Conservation (phyloP, 768 basidiomycete genomes). For the Galerina sulciceps region DNA sequence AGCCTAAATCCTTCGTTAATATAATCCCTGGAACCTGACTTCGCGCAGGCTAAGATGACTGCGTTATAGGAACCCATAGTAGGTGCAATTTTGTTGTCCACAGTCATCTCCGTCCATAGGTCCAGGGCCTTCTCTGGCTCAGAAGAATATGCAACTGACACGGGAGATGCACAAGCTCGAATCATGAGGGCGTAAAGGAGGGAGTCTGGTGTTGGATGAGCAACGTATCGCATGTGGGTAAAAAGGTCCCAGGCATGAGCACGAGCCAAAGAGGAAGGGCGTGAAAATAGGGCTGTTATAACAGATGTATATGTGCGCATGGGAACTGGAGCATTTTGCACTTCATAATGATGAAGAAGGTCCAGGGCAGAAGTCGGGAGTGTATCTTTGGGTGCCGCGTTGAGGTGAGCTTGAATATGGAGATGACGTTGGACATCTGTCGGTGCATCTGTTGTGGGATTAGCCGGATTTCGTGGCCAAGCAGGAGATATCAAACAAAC, state of each 20-base stretch:
- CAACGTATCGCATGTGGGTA: conserved; percentile 94
- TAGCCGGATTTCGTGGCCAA: neutral
- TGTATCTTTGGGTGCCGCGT: conserved; percentile 44
- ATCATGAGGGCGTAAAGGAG: conserved; percentile 87
- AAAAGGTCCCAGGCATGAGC: conserved; percentile 95
- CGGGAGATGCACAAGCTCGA: conserved; percentile 71
- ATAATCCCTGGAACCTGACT: conserved; percentile 62
- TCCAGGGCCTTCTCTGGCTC: conserved; percentile 93
- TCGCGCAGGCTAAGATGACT: conserved; percentile 79
- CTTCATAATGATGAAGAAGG: conserved; percentile 76
- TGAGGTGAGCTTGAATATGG: conserved; percentile 71
- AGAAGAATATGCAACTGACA: conserved; percentile 48
- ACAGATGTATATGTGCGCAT: conserved; percentile 75
- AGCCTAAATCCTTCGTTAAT: conserved; percentile 85
- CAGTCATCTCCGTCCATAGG: conserved; percentile 91
- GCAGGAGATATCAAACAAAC: conserved; percentile 34
- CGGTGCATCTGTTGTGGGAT: conserved; percentile 35
- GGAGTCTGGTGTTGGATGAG: conserved; percentile 79
- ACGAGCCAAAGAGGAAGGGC: conserved; percentile 52
- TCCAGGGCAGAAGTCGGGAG: conserved; percentile 68
- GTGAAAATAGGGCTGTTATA: conserved; percentile 61
- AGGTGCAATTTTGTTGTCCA: conserved; percentile 66
- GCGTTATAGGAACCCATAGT: conserved; percentile 78
- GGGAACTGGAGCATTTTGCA: conserved; percentile 61
- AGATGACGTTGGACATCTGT: conserved; percentile 68